phyloP scores from a whole-genome alignment of 176 grass and related monocot genomes.

The Eragrostis curvula region DNA sequence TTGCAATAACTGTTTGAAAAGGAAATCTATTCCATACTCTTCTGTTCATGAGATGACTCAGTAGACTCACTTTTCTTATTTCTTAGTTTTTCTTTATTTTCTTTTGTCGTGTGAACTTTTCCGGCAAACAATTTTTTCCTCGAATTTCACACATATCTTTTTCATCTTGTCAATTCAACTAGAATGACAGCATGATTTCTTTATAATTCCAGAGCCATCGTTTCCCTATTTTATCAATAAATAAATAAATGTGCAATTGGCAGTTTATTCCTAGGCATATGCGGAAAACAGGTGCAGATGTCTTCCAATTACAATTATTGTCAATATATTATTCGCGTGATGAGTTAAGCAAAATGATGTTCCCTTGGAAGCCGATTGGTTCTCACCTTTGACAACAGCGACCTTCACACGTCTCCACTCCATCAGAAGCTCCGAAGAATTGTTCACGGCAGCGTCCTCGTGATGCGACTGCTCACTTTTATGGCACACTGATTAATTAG shows the following conservation, averaged over 20 bases:
- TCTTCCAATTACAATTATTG: not conserved
- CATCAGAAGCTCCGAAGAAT: constrained; percentile 44
- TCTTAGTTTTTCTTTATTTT: not conserved
- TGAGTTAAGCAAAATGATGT: constrained; percentile 17
- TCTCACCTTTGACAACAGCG: not conserved
- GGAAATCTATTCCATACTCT: not conserved
- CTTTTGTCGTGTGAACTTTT: not conserved
- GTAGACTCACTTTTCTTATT: not conserved
- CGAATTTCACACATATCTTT: not conserved
- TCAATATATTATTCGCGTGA: not conserved
- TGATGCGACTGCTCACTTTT: not conserved
- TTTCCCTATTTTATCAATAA: not conserved
- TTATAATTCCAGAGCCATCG: not conserved
- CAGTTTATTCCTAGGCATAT: constrained; percentile 40
- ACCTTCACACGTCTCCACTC: not conserved
- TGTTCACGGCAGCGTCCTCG: not conserved
- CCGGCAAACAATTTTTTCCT: not conserved
- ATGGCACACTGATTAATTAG: constrained; percentile 5
- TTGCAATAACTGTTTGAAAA: no score
- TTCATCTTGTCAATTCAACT: not conserved
- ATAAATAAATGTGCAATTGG: not conserved
- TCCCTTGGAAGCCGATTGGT: constrained; percentile 23
- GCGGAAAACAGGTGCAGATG: not conserved
- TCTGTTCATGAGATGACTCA: not conserved
- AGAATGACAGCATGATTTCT: not conserved